Base-by-base conservation (phyloP, 1,284 basidiomycete genomes). In the Apiotrichum montevideense region DNA sequence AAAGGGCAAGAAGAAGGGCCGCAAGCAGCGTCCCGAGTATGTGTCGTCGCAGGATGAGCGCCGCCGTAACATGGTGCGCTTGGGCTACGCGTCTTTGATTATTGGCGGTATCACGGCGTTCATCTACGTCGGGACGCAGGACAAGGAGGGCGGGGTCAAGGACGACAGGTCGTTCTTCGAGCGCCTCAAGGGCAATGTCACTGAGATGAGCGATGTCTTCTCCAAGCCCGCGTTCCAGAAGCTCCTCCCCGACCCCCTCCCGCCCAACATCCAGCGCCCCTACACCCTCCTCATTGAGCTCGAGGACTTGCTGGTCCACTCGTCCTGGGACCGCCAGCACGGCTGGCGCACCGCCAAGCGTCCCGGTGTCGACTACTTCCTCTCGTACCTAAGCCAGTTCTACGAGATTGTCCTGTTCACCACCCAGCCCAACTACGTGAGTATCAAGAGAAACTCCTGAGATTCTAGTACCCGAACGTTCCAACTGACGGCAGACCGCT, bases 361-460 rank as follows among this genome's bases (percentile, higher is more conserved):
- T 52, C 95, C 95, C 1, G 96, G 96, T 3, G 87, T 95, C 8
- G 96, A 98, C 74, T 97, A 98, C 77, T 98, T 98, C 83, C 80
- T 98, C 51, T 93, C 85, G 37, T 98, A 98, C 76, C 82, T 98
- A 45, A 92, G 91, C 0, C 94, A 97, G 70, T 98, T 97, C 78
- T 98, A 92, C 76, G 95, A 98, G 79, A 86, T 98, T 61, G 94
- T 98, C 29, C 80, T 98, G 55, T 99, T 98, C 80, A 97, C 94
- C 11, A 83, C 86, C 8, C 92, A 97, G 78, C 85, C 90, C 53
- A 81, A 84, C 66, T 98, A 95, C 75, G 92, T 93, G 66, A 57
- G 88, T 81, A 15, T 9, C 46, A 50, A n/a, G 41, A 42, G 41
- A 9, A 42, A 7, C 9, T 42, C 9, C 37, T 15, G 6, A 43